A percentile compares a stretch with the other conserved stretches of the same genome.
phyloP scores from a whole-genome alignment of 2,329 filamentous ascomycete species.

The Myriosclerotinia scirpicola region DNA sequence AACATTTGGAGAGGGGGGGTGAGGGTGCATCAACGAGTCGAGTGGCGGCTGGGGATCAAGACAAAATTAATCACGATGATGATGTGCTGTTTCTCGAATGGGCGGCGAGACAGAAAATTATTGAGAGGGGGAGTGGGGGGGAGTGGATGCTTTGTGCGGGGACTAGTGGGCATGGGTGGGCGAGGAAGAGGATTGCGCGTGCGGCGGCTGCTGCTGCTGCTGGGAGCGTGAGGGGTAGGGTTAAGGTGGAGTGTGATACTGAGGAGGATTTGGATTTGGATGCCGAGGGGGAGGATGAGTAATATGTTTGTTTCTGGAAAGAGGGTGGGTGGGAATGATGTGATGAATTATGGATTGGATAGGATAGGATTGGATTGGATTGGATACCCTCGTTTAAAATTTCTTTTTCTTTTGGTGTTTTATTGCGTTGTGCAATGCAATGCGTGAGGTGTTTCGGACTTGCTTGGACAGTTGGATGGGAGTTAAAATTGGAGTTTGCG shows the following conservation, averaged over 20 bases:
- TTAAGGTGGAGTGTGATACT: background rate
- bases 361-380: too few relatives aligned
- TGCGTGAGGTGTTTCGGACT: too few relatives aligned
- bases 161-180: background rate
- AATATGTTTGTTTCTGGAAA: background rate
- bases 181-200: background rate
- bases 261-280: conserved; percentile 31
- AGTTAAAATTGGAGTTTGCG: too few relatives aligned
- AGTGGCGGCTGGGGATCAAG: background rate
- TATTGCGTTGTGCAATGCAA: too few relatives aligned
- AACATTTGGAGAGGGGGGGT: conserved; percentile 66
- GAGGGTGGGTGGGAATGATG: background rate
- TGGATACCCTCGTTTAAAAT: too few relatives aligned
- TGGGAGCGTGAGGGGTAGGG: background rate
- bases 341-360: too few relatives aligned
- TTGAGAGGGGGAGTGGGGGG: conserved; percentile 27
- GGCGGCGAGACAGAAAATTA: conserved; percentile 29
- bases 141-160: conserved; percentile 8
- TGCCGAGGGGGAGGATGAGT: conserved; percentile 33
- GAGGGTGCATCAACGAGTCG: too few relatives aligned
- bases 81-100: conserved; percentile 33
- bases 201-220: background rate
- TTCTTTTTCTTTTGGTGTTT: too few relatives aligned
- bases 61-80: conserved; percentile 19
- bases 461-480: too few relatives aligned